These are phyloP conservation scores for Aspergillus aculeatinus DNA, from an alignment of 2,329 filamentous ascomycete genomes.

Conservation along the genomic window DNA sequence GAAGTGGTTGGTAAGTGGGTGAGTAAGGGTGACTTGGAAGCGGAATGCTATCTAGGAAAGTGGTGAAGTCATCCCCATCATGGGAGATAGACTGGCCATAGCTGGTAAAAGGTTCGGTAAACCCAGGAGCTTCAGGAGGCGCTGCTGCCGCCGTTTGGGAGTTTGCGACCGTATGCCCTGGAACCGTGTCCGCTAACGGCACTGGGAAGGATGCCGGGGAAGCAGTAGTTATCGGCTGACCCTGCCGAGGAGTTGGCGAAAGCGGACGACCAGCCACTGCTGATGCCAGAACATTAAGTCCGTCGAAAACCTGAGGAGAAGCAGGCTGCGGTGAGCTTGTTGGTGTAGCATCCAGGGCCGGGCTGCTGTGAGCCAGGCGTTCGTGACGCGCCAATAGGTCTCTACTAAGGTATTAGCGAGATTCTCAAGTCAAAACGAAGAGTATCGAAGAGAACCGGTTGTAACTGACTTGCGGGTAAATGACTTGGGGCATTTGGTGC, in stretches of 20 bases:
- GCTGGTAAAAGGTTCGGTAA: slow-evolving; percentile 24
- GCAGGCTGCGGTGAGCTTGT: slow-evolving; percentile 16
- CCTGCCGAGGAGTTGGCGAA: slow-evolving; percentile 2
- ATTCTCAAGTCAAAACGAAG: background rate
- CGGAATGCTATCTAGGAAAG: slow-evolving; percentile 36
- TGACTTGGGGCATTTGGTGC: slow-evolving; percentile 32
- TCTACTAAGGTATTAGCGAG: slow-evolving; percentile 12
- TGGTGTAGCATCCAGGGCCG: slow-evolving; percentile 14
- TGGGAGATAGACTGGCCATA: slow-evolving; percentile 24
- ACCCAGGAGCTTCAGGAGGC: slow-evolving; percentile 19
- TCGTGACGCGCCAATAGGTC: slow-evolving; percentile 35
- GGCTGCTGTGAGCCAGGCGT: slow-evolving; percentile 27
- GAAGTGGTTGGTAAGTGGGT: slow-evolving; percentile 34
- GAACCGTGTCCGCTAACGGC: background rate
- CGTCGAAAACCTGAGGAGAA: slow-evolving; percentile 24
- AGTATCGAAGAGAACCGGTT: background rate
- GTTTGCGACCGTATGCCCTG: background rate
- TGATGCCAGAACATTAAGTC: slow-evolving; percentile 30
- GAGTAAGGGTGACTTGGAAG: slow-evolving; percentile 36
- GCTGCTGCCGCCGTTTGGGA: slow-evolving; percentile 6
- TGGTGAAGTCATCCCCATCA: slow-evolving; percentile 36
- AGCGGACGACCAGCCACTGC: slow-evolving; percentile 26
- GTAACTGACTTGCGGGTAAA: slow-evolving; percentile 34
- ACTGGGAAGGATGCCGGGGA: slow-evolving; percentile 13
- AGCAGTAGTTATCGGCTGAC: slow-evolving; percentile 10